Conservation (phyloP, 345 rosid species). For the Anacardium occidentale region DNA sequence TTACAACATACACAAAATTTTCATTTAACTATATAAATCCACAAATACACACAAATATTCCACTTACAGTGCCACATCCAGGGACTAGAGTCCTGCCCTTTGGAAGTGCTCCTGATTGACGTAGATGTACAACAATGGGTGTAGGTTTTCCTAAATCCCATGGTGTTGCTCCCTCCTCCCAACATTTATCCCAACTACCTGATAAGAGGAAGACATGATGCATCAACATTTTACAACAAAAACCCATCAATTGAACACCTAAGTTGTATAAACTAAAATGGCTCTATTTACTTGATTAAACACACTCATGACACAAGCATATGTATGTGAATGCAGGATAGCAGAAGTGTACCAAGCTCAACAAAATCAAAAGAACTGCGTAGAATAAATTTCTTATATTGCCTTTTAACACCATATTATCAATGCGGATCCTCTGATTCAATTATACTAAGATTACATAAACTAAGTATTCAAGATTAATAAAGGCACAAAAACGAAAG, state of each 20-base stretch:
- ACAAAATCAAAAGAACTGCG: neutral
- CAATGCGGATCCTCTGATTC: neutral
- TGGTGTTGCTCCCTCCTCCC: slow-evolving; percentile 76
- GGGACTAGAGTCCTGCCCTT: slow-evolving; percentile 77
- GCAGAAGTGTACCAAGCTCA: neutral
- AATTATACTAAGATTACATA: neutral
- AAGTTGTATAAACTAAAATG: neutral
- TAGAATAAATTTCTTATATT: neutral
- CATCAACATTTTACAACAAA: neutral
- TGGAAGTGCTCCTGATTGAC: slow-evolving; percentile 57
- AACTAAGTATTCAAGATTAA: neutral
- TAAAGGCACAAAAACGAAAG: neutral
- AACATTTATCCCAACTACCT: slow-evolving; percentile 84
- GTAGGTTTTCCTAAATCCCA: slow-evolving; percentile 84
- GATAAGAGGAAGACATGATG: slow-evolving; percentile 6
- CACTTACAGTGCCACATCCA: slow-evolving; percentile 82
- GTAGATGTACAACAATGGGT: slow-evolving; percentile 59
- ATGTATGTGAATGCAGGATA: neutral
- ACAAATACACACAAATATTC: neutral
- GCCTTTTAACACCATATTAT: neutral
- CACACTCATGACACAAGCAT: neutral
- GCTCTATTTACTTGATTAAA: neutral
- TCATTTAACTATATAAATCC: too few species aligned
- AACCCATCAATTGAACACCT: neutral
- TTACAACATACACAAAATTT: too few species aligned